Base-by-base conservation (phyloP, 2,329 filamentous ascomycete species). In the Stagonosporopsis rhizophila region DNA sequence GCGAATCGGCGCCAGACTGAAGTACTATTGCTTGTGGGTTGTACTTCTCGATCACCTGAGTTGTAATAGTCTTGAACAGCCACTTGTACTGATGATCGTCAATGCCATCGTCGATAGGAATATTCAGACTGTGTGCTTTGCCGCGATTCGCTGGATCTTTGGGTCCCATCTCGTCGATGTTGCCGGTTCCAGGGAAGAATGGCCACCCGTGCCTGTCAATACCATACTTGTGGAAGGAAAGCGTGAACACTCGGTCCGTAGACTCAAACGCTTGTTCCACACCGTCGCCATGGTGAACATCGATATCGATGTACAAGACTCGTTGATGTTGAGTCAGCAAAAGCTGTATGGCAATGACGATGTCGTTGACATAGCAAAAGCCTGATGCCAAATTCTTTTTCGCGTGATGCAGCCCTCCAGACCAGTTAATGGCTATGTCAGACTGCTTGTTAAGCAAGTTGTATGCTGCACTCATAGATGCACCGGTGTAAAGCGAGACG, bases 301-400 rank as follows among this genome's bases (percentile, higher is more conserved):
- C 92, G 65, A 96, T 96, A 72, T 96, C 92, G 75, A 98, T 93
- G 77, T 98, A 97, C 55, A 98, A 83, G 7, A 98, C 93, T 44
- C 93, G 89, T 15, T 92, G 87, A 67, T 93, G 87, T 70, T 89
- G 85, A 27, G 90, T 88, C 15, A 98, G 82, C 9, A 99, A 85
- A 74, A 97, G 90, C 34, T 98, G 84, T 67, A 97, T 95, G 32
- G 90, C 92, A 42, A 99, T 85, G 55, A 98, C 95, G 68, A 98
- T 98, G 77, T 99, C 95, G 76, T 99, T 99, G 79, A 98, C 92
- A 79, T 99, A 99, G 80, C 95, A 99, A 77, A 99, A 99, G 0
- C 95, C 95, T 14, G 90, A 94, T 0, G 95, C 94, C 77, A 96
- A 92, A 49, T 89, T 87, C 73, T 94, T 95, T 77, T 98, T 97